phyloP scores from a whole-genome alignment of 2,329 filamentous ascomycete genomes.

The Ophiobolus disseminans region DNA sequence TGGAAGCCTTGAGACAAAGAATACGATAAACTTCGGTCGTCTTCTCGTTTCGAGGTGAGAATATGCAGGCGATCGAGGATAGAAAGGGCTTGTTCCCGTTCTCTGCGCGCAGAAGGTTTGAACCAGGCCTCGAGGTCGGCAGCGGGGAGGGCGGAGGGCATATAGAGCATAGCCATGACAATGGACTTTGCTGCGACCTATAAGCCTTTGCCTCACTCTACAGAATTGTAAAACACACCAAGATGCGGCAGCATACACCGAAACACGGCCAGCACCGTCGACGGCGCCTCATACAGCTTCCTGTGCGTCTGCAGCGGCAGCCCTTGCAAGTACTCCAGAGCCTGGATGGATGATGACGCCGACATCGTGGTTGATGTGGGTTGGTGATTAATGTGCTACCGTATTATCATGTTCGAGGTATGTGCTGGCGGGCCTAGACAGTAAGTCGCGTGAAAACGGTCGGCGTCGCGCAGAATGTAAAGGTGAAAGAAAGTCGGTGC shows the following conservation, averaged over 20 bases:
- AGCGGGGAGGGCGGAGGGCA: slow-evolving; percentile 79
- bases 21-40: slow-evolving; percentile 72
- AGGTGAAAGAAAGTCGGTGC: slow-evolving; percentile 8
- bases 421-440: slow-evolving; percentile 2
- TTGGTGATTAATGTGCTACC: slow-evolving; percentile 25
- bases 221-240: slow-evolving; percentile 58
- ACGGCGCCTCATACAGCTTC: slow-evolving; percentile 93
- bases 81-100: slow-evolving; percentile 83
- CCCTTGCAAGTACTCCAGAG: slow-evolving; percentile 90
- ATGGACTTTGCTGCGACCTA: slow-evolving; percentile 80
- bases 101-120: slow-evolving; percentile 71
- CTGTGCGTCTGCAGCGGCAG: slow-evolving; percentile 88
- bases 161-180: slow-evolving; percentile 94
- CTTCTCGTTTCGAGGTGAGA: slow-evolving; percentile 63
- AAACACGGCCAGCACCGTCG: slow-evolving; percentile 93
- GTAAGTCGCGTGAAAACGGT: slow-evolving; percentile 22
- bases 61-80: slow-evolving; percentile 89
- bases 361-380: slow-evolving; percentile 56
- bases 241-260: slow-evolving; percentile 94
- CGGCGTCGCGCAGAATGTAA: slow-evolving; percentile 3
- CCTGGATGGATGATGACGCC: slow-evolving; percentile 63
- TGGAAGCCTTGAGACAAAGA: slow-evolving; percentile 83
- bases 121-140: slow-evolving; percentile 87
- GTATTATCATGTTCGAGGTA: slow-evolving; percentile 41
- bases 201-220: slow-evolving; percentile 1